Evolutionary conservation across 1,139 yeast genomes (phyloP).

Genomic region (Maudiozyma humilis): DNA sequence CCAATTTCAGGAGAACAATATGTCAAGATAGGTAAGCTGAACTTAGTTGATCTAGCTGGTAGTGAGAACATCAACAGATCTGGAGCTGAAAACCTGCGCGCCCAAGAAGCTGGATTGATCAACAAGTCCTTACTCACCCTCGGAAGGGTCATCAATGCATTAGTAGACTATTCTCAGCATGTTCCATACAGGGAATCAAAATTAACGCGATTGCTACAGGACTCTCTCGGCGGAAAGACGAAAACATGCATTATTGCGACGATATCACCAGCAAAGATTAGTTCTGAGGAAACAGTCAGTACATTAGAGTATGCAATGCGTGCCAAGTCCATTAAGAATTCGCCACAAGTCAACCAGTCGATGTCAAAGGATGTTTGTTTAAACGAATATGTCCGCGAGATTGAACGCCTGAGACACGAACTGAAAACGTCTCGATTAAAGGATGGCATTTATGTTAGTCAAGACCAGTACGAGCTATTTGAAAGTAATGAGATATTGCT

Average conservation of each 20-base stretch:
- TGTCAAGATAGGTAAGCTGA: conserved; percentile 52
- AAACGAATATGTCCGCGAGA: conserved; percentile 44
- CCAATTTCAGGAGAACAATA: conserved; percentile 36
- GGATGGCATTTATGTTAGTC: conserved; percentile 60
- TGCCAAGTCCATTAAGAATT: conserved; percentile 69
- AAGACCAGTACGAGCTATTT: conserved; percentile 33
- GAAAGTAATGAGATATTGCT: conserved; percentile 40
- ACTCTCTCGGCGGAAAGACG: conserved; percentile 76
- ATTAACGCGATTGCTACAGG: conserved; percentile 68
- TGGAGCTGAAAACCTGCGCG: conserved; percentile 70
- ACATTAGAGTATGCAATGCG: conserved; percentile 80
- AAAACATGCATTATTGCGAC: conserved; percentile 77
- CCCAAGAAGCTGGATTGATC: conserved; percentile 82
- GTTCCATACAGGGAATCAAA: conserved; percentile 84
- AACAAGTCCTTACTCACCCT: conserved; percentile 75
- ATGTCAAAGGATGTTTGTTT: conserved; percentile 44
- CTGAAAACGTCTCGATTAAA: conserved; percentile 53
- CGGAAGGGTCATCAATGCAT: conserved; percentile 74
- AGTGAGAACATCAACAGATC: conserved; percentile 73
- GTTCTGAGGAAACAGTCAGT: conserved; percentile 69
- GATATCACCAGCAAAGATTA: conserved; percentile 67
- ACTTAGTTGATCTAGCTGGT: conserved; percentile 84
- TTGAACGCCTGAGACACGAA: conserved; percentile 53
- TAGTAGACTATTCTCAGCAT: conserved; percentile 54
- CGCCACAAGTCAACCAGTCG: conserved; percentile 56